Base-by-base conservation (phyloP, 768 basidiomycete species). In the Saitozyma sp. region DNA sequence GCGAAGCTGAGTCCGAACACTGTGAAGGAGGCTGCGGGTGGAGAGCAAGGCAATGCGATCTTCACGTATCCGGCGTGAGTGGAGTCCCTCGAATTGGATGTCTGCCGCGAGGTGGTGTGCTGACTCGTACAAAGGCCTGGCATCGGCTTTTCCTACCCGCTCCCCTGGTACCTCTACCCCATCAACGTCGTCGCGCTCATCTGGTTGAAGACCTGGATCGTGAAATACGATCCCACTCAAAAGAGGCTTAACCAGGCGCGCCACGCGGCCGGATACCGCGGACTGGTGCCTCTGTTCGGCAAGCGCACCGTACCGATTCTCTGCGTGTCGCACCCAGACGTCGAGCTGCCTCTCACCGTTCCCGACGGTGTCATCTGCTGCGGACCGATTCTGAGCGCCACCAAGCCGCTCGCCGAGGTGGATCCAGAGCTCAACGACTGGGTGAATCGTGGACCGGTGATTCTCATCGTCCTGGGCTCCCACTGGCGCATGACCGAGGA, bases 381-480 rank as follows among this genome's bases (percentile, higher is more conserved):
- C 40, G 70, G 70, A 10, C 70, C 70, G 5, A 69, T 72, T 42
- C 3, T 67, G 1, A 65, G 57, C 39, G 20, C 50, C 1, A 61
- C 62, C 9, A 6, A 16, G 13, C 40, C 51, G 2, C 41, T 69
- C 1, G 11, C 51, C 11, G 54, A 59, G 14, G 54, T 59, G 9
- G 70, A 69, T 59, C 59, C 58, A 29, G 58, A 63, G 16, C 54
- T 67, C 13, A 48, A n/a, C 39, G 43, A 55, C 5, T 69, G 67
- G 70, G n/a, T 66, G 9, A 45, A 45, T 19, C 8, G 17, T 0
- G 42, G 59, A 42, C 54, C 54, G 9, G 63, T 62, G 9, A 50
- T 72, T 4, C 49, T 69, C 17, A 62, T 72, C n/a, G 52, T 41
- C 43, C 62, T 72, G 13, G 68, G 70, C 7, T 62, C 67, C 11